Base-by-base conservation (phyloP, 306 rosid genomes). In the Lathyrus oleraceus region DNA sequence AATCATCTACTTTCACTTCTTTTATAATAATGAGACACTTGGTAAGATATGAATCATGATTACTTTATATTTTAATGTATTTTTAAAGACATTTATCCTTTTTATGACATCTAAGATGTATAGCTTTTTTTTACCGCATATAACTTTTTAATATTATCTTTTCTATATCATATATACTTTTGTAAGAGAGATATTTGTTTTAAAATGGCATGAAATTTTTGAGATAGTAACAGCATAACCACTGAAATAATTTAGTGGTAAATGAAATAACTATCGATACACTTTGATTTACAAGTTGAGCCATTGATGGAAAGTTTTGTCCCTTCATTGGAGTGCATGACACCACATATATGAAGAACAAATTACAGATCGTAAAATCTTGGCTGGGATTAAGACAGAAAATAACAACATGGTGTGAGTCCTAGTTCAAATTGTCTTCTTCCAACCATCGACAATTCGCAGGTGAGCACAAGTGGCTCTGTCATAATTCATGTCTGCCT, bases 391-490 rank as follows among this genome's bases (percentile, higher is more conserved):
- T 17, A 5, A 60, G 7, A 60, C 65, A 60, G 23, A 59, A 8
- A 28, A 30, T n/a, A n/a, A 59, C 12, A 59, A 15, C 43, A 60
- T 35, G 45, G 44, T 15, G 1, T 59, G 65, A 32, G 65, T 61
- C 15, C 27, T 61, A 35, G 36, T 16, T 61, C 47, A 16, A 61
- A 16, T 61, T 61, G 47, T 17, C 45, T 61, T 61, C n/a, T 43
- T 35, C 65, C 14, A 15, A 20, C 27, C 45, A 60, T 8, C 25
- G n/a, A 35, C 45, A 15, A 35, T 15, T 6, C n/a, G n/a, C 45
- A 60, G 65, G 65, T 15, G 44, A 60, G 10, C 45, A 60, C 25
- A 35, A 9, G 65, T 35, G 66, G 27, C n/a, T 15, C 65, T 60
- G 16, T 60, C 42, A 60, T 23, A 53, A 21, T 23, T 53, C 32